Base-by-base conservation (phyloP, 306 rosid species). In the Castanospermum australe region DNA sequence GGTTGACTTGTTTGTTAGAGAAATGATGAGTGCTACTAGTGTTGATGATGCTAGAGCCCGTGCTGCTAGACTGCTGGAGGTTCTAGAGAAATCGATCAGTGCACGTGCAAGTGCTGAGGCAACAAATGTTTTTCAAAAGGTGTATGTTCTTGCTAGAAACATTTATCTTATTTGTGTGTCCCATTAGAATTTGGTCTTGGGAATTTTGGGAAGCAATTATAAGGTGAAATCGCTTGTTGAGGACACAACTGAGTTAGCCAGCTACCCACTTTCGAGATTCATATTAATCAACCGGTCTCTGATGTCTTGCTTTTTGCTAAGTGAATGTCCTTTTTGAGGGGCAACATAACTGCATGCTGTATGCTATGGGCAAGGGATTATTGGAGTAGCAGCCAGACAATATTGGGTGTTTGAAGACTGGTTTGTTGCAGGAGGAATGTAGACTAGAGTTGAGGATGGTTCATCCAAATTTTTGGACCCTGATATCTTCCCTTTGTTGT, bases 31-130 rank as follows among this genome's bases (percentile, higher is more conserved):
- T 68, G 97, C 98, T 65, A 86, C 84, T 38, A 91, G 87, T 77
- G 79, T 93, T 82, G 98, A 91, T 47, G 96, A 92, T 92, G 96
- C 96, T 14, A 88, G 89, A 82, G 84, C 82, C n/a, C 97, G 96
- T 65, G 98, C 93, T 73, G 78, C 96, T 45, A 88, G 90, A 85
- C 87, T 89, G 75, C 86, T 95, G 71, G 97, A 88, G 83, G 83
- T 87, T 88, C 83, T 95, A 44, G 98, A 92, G 91, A 90, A 84
- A 83, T 89, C 98, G 61, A 92, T 95, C 65, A 84, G 87, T 70
- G 90, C 84, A 39, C 82, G 84, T 21, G 97, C 87, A 38, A 87
- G 90, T 76, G 91, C 87, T 1, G 96, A 88, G 80, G 95, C 92
- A 28, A 67, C 90, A 48, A 86, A 88, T 79, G 77, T 65, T 67